phyloP scores from a whole-genome alignment of 2,329 filamentous ascomycete genomes.

The Cadophora sp. region DNA sequence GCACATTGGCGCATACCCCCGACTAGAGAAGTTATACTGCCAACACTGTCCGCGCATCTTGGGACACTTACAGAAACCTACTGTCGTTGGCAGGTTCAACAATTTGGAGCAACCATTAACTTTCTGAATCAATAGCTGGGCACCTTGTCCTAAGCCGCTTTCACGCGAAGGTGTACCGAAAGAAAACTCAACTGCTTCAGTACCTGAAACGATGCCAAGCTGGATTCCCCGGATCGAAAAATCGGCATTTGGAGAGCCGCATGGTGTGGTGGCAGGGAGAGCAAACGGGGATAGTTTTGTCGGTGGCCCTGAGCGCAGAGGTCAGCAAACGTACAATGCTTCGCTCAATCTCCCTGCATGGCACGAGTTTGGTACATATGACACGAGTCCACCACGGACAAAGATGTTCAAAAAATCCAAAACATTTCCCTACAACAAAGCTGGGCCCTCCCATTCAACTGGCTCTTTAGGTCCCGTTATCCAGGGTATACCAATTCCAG shows the following conservation, averaged over 20 bases:
- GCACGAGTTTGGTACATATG: constrained; percentile 16
- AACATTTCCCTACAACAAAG: background rate
- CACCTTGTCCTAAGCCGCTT: constrained; percentile 22
- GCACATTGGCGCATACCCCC: too few species aligned
- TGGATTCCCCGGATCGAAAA: constrained; percentile 30
- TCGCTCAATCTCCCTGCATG: constrained; percentile 15
- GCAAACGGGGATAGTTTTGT: constrained; percentile 34
- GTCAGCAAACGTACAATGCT: constrained; percentile 28
- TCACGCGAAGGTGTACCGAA: background rate
- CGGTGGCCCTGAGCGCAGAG: constrained; percentile 20
- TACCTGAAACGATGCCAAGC: constrained; percentile 22
- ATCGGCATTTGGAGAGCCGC: constrained; percentile 28
- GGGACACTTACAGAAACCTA: too few species aligned
- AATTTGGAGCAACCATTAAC: too few species aligned
- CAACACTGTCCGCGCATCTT: too few species aligned
- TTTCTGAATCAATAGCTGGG: constrained; percentile 22
- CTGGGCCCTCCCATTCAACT: too few species aligned
- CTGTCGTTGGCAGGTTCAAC: too few species aligned
- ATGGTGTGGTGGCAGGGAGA: constrained; percentile 15
- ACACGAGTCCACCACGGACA: background rate
- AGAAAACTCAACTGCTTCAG: background rate
- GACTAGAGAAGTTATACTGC: too few species aligned
- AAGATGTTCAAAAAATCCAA: background rate
- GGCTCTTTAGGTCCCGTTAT: too few species aligned
- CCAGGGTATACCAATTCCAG: too few species aligned